Base-by-base conservation (phyloP, 2,329 filamentous ascomycete species). In the Huntiella decipiens region DNA sequence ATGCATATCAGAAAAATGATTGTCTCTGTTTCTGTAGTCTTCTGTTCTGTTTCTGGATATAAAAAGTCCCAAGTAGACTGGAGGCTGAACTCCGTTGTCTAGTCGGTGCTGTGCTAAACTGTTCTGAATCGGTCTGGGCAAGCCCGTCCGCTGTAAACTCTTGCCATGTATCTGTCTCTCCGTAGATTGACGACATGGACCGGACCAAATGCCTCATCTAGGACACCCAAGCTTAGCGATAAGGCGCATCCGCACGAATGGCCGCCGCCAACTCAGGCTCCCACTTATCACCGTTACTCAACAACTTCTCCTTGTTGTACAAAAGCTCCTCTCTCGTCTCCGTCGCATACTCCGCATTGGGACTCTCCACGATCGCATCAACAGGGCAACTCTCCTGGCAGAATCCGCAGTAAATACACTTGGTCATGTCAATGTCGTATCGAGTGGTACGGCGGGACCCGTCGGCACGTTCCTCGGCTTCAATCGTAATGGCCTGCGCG, bases 391-490 rank as follows among this genome's bases (percentile, higher is more conserved):
- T 93, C 71, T 98, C 91, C 70, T 95, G 88, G 75, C 91, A 96
- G 69, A 93, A 92, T 44, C 91, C 91, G 63, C 91, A 96, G 77
- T 96, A 98, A 66, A 98, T 98, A 70, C 91, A 98, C 74, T 98
- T 98, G 59, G 91, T 96, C 91, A 98, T 98, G 67, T 98, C 91
- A 60, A 98, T 95, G 63, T 98, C 91, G 67, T 98, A 98, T 61
- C 88, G 79, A 50, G 88, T 95, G 44, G 91, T 98, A 60, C 91
- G 78, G 64, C 91, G 79, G 59, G 84, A 92, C 52, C 91, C 91
- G 58, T 98, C 91, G 59, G 83, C 84, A 60, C 91, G 86, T 71
- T 98, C 91, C 65, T 98, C 91, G 48, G 91, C 91, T 68, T 98
- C 91, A 57, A 98, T 98, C 45, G 91, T 98, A 64, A 98, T 98